Percentiles rank a stretch among this genome's conserved stretches.
Evolutionary conservation across 768 basidiomycete genomes (phyloP).

Genomic region (Suillus subaureus): DNA sequence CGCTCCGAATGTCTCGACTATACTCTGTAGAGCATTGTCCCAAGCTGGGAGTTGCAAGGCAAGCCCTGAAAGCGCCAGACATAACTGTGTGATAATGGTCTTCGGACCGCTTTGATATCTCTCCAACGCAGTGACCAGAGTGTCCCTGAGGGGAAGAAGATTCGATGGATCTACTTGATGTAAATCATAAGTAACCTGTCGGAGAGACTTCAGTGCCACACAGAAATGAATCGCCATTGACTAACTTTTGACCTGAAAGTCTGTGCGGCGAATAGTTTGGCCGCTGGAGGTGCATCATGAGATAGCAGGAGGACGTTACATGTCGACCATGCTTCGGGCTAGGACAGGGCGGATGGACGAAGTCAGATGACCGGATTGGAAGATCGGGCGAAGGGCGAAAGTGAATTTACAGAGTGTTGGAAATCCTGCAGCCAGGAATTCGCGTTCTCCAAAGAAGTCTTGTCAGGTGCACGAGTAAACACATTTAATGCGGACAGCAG

Average conservation of each 20-base stretch:
- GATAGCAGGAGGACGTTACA: constrained; percentile 90
- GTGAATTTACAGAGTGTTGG: constrained; percentile 95
- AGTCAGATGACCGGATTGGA: constrained; percentile 69
- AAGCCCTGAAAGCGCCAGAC: constrained; percentile 86
- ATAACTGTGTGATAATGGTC: constrained; percentile 86
- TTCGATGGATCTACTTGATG: constrained; percentile 78
- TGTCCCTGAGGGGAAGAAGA: constrained; percentile 81
- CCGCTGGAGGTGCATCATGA: constrained; percentile 73
- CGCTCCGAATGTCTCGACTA: constrained; percentile 85
- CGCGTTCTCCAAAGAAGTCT: constrained; percentile 78
- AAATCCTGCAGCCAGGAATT: constrained; percentile 98
- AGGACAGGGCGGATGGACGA: constrained; percentile 59
- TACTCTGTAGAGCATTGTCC: constrained; percentile 74
- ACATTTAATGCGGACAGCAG: constrained; percentile 78
- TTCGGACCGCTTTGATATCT: constrained; percentile 76
- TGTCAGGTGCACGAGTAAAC: constrained; percentile 82
- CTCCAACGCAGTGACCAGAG: constrained; percentile 76
- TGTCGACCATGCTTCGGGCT: constrained; percentile 96
- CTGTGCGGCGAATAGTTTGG: constrained; percentile 94
- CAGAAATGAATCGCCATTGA: constrained; percentile 14
- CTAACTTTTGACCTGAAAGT: constrained; percentile 93
- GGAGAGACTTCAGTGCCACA: constrained; percentile 30
- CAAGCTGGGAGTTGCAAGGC: constrained; percentile 89
- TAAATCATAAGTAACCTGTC: constrained; percentile 93
- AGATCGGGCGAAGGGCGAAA: constrained; percentile 65